Evolutionary conservation across 495 filamentous ascomycete genomes (phyloP).

Genomic region (Friedmanniomyces endolithicus): DNA sequence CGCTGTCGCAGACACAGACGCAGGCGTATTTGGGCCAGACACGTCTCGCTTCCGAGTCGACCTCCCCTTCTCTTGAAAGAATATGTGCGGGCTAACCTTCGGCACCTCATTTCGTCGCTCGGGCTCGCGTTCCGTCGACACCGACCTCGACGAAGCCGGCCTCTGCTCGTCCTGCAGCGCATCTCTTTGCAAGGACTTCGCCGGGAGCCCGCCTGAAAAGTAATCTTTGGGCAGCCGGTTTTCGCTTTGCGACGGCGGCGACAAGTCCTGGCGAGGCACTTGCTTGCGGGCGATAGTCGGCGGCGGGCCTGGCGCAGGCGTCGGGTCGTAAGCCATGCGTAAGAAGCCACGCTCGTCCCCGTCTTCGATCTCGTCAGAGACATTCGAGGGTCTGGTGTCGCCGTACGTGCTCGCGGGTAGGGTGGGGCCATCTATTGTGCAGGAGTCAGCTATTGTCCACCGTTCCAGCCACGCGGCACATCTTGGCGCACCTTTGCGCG

Average conservation of each 20-base stretch:
- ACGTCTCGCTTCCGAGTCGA: constrained; percentile 39
- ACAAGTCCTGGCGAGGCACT: constrained; percentile 14
- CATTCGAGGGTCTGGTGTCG: constrained; percentile 60
- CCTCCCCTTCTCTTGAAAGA: constrained; percentile 75
- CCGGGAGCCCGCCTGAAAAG: constrained; percentile 18
- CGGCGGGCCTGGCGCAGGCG: constrained; percentile 48
- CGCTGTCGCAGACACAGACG: constrained; percentile 16
- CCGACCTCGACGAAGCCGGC: constrained; percentile 41
- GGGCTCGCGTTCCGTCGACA: constrained; percentile 35
- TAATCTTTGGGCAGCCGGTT: constrained; percentile 21
- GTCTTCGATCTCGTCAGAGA: constrained; percentile 32
- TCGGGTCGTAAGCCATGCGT: constrained; percentile 80
- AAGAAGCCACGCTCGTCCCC: constrained; percentile 75
- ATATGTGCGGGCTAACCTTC: constrained; percentile 70
- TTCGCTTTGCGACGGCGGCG: constrained; percentile 13
- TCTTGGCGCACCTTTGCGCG: constrained; percentile 26
- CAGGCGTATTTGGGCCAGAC: constrained; percentile 20
- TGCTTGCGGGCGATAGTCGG: constrained; percentile 23
- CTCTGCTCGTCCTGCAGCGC: constrained; percentile 26
- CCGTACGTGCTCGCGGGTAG: constrained; percentile 67
- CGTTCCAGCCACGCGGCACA: constrained; percentile 10
- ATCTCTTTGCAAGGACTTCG: constrained; percentile 21
- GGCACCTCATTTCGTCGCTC: constrained; percentile 32
- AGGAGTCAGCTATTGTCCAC: constrained; percentile 9
- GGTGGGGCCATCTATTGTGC: constrained; percentile 42